Base-by-base conservation (phyloP, 2,329 filamentous ascomycete genomes). In the Trichoderma cornu-damae region DNA sequence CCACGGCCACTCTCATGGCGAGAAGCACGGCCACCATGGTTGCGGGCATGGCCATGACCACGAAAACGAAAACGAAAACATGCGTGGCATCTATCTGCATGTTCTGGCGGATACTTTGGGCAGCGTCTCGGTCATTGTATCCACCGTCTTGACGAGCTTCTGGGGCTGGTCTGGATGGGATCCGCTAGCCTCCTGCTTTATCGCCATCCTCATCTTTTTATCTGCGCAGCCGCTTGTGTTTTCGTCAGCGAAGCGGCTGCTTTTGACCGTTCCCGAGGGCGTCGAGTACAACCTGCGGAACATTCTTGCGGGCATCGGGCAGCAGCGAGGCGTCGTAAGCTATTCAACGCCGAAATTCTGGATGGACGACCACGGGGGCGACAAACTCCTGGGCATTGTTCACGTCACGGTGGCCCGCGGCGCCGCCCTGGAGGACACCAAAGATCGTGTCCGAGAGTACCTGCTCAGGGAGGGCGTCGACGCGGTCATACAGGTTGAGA, bases 1-100 rank as follows among this genome's bases (percentile, higher is more conserved):
- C 8, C 75, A 79, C 44, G 44, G 42, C 26, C 68, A 75, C 58
- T 66, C 69, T 14, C 74, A 79, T 56, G 67, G 64, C 3, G 73
- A 78, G 62, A 65, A 60, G 30, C 71, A 76, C 58, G 70, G 64
- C n/a, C 71, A 64, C n/a, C 71, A 76, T 58, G 60, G 35, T 4
- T 43, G 50, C 4, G 34, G 74, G 58, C 70, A 65, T 11, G 60
- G 61, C 60, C 70, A 65, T 57, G 61, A 22, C 63, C 74, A 69
- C 58, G 63, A 67, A n/a, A 88, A 92, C 66, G 88, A 90, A 61
- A 96, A 96, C 70, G 94, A 99, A 66, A 99, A 99, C 69, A 96
- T 99, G 92, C 76, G 94, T 65, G 94, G 94, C 11, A 97, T 99
- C 63, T 99, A 96, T 72, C 78, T 99, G 18, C 94, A 99, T 68